A percentile compares a stretch with the other conserved stretches of the same genome.
phyloP scores from a whole-genome alignment of 2,329 filamentous ascomycete genomes.

The Botrytis squamosa region DNA sequence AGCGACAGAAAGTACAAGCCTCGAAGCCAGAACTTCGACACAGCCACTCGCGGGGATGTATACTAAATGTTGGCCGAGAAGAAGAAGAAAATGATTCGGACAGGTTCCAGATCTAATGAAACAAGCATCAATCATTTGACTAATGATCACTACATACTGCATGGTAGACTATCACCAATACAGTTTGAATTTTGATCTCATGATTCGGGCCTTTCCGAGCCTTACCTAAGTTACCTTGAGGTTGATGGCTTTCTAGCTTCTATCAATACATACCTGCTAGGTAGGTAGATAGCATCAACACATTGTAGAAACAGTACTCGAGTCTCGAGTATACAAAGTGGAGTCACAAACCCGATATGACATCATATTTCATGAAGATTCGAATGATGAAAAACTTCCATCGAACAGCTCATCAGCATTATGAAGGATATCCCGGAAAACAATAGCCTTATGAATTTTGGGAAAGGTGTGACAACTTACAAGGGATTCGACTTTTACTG shows the following conservation, averaged over 20 bases:
- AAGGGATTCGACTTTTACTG: not conserved
- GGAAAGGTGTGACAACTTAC: not conserved
- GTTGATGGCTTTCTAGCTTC: not conserved
- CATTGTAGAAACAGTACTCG: not conserved
- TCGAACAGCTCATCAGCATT: slow-evolving; percentile 9
- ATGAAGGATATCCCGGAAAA: slow-evolving; percentile 1
- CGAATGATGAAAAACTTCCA: not conserved
- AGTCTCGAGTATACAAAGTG: not conserved
- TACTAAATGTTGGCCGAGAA: not conserved
- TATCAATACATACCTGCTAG: not conserved
- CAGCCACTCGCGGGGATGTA: not conserved
- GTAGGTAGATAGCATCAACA: not conserved
- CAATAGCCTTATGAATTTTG: not conserved
- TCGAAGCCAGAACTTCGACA: not conserved
- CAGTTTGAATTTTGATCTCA: not conserved
- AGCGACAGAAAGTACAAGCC: not conserved
- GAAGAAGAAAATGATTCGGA: not conserved
- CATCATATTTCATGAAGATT: not conserved
- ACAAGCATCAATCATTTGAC: slow-evolving; percentile 4
- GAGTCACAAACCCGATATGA: not conserved
- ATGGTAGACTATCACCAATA: not conserved
- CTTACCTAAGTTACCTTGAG: not conserved
- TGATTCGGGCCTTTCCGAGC: slow-evolving; percentile 1
- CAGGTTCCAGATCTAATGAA: not conserved
- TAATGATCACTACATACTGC: not conserved